Evolutionary conservation across 768 basidiomycete genomes (phyloP), one percentile per base, ranked within the genome.

Genomic region (Rhodotorula babjevae): DNA sequence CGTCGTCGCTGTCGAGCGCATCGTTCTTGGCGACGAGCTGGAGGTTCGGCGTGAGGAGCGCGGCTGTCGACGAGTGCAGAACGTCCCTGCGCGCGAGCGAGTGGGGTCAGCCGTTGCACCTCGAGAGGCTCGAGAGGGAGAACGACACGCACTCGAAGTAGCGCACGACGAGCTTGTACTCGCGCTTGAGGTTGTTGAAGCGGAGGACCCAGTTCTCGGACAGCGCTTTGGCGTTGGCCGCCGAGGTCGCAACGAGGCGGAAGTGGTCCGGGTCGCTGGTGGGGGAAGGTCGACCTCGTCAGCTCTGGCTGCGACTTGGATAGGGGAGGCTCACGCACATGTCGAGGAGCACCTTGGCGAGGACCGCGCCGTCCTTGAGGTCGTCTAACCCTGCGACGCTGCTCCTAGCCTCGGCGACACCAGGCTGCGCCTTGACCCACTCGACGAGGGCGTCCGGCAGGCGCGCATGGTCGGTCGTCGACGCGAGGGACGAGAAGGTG

Each of bases 191-290:
- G 16, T 89, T 81, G 80, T 85, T 88, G 81, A 93, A 92, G 21
- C 92, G 87, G 46, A 93, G 82, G 68, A 93, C 90, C 92, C 92
- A 95, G 81, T 91, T 93, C 78, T 92, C 91, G 19, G 89, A 87
- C 4, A 84, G 84, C 65, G 90, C 87, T 27, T 85, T 81, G 56
- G 57, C 11, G 31, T 55, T 60, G 33, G 59, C 42, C 29, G 56
- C 46, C 0, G 87, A 83, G 11, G 86, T 86, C 29, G 84, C 82
- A 9, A 87, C 82, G 65, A 85, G 86, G 58, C 87, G 86, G 79
- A 94, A 94, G 82, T 91, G 91, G 46, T 88, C 85, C 61, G 84
- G 83, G 82, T 93, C 92, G 75, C 92, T 93, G n/a, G 78, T 40
- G 77, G 61, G 71, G 33, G 56, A 19, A 19, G 55, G 36, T 36